A percentile compares a stretch with the other conserved stretches of the same genome.
These are phyloP conservation scores for Achaetomium macrosporum DNA, from an alignment of 2,329 filamentous ascomycete genomes.

Conservation along the genomic window DNA sequence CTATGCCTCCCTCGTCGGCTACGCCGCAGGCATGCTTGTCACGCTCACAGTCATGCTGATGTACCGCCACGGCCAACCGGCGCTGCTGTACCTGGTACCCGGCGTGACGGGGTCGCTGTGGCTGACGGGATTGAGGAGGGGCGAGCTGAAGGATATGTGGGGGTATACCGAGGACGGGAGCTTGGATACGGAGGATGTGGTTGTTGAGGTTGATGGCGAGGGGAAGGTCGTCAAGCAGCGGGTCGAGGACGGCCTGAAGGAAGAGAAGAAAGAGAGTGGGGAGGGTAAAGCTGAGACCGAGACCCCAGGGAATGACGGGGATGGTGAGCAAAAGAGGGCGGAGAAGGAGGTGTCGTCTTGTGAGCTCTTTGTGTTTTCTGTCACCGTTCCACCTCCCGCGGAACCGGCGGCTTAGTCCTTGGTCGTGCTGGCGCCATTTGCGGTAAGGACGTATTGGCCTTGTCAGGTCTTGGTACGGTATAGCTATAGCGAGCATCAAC, in stretches of 20 bases:
- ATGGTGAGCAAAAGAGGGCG: conserved; percentile 6
- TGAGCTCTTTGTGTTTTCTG: conserved; percentile 28
- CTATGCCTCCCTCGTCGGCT: conserved; percentile 67
- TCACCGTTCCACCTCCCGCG: conserved; percentile 18
- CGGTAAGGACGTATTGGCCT: no score
- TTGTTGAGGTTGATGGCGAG: conserved; percentile 48
- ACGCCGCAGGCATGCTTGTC: conserved; percentile 67
- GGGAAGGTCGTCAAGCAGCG: conserved; percentile 38
- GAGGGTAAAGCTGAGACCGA: conserved; percentile 28
- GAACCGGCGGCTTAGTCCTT: not conserved
- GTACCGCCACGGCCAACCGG: conserved; percentile 79
- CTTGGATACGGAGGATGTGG: conserved; percentile 48
- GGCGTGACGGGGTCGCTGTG: conserved; percentile 71
- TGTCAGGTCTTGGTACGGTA: no score
- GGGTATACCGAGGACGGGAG: conserved; percentile 69
- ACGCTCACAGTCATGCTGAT: conserved; percentile 73
- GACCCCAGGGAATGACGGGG: conserved; percentile 19
- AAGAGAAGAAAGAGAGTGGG: conserved; percentile 30
- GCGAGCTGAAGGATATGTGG: conserved; percentile 74
- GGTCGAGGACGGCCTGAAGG: conserved; percentile 22
- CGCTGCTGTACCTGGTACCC: conserved; percentile 86
- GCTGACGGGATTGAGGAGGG: conserved; percentile 63
- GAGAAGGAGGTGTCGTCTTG: conserved; percentile 8
- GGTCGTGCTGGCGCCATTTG: no score
- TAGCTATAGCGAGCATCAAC: no score